Evolutionary conservation across 73 alveolate species (phyloP).

Genomic region (Paramecium biaurelia): DNA sequence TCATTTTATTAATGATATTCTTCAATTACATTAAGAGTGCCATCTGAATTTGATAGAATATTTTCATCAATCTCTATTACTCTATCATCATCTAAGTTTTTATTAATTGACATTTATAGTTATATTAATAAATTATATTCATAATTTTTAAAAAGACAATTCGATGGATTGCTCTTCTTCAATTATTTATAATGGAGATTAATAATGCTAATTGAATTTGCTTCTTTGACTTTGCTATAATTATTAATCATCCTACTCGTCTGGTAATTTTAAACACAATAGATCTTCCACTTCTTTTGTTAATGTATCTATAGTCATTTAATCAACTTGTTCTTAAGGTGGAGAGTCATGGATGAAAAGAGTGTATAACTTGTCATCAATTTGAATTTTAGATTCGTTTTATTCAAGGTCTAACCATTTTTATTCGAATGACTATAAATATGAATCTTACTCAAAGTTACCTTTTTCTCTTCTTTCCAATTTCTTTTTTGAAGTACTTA

Average conservation of each 20-base stretch:
- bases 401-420: neutral
- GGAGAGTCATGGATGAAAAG: neutral
- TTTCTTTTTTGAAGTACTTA: neutral
- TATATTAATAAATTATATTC: neutral
- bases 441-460: neutral
- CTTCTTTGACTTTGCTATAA: neutral
- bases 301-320: neutral
- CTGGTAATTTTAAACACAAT: neutral
- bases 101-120: neutral
- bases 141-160: slow-evolving; percentile 13
- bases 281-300: neutral
- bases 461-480: slow-evolving; percentile 44
- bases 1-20: neutral
- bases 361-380: neutral
- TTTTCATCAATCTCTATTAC: neutral
- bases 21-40: neutral
- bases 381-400: neutral
- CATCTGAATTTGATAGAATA: neutral
- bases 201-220: neutral
- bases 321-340: neutral
- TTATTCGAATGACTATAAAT: slow-evolving; percentile 20
- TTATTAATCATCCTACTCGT: neutral
- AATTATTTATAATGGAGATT: neutral
- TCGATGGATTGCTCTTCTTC: slow-evolving; percentile 4
- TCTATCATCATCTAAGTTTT: neutral